These are phyloP conservation scores for Spizellomyces sp. DNA, from an alignment of 192 early-diverging fungal species.

Conservation along the genomic window DNA sequence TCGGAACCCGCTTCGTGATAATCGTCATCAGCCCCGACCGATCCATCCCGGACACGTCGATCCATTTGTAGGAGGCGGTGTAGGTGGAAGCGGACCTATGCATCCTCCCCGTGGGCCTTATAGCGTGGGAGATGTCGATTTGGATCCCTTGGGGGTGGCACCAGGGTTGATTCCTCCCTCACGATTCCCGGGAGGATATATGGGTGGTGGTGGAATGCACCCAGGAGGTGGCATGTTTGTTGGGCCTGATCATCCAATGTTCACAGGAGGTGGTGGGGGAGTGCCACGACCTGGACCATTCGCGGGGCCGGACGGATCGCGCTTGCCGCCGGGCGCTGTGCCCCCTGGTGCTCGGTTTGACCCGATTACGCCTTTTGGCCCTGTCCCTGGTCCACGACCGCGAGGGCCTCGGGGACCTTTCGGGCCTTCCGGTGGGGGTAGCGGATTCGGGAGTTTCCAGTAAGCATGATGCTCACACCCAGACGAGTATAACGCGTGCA, in stretches of 20 bases:
- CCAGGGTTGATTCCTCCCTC: slow-evolving; percentile 33
- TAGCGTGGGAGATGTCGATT: slow-evolving; percentile 70
- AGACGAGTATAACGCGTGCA: no score
- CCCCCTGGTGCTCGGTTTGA: slow-evolving; percentile 86
- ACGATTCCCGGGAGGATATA: slow-evolving; percentile 17
- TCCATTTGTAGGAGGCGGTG: slow-evolving; percentile 1
- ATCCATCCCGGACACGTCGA: not conserved
- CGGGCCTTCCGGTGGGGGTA: slow-evolving; percentile 27
- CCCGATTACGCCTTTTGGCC: slow-evolving; percentile 82
- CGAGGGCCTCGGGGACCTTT: slow-evolving; percentile 35
- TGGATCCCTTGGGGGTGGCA: slow-evolving; percentile 64
- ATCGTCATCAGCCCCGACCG: not conserved
- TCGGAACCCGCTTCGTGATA: not conserved
- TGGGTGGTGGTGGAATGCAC: slow-evolving; percentile 45
- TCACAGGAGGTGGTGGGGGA: slow-evolving; percentile 53
- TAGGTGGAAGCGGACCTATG: not conserved
- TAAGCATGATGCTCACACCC: no score
- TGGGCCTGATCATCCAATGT: slow-evolving; percentile 89
- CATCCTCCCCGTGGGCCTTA: slow-evolving; percentile 47
- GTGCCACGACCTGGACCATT: slow-evolving; percentile 42
- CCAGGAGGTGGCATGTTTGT: slow-evolving; percentile 83
- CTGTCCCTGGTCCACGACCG: slow-evolving; percentile 29
- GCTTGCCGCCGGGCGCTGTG: slow-evolving; percentile 55
- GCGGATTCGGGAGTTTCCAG: slow-evolving; percentile 45
- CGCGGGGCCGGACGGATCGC: slow-evolving; percentile 51